Conservation (phyloP, 495 filamentous ascomycete genomes). For the Aspergillus steynii region DNA sequence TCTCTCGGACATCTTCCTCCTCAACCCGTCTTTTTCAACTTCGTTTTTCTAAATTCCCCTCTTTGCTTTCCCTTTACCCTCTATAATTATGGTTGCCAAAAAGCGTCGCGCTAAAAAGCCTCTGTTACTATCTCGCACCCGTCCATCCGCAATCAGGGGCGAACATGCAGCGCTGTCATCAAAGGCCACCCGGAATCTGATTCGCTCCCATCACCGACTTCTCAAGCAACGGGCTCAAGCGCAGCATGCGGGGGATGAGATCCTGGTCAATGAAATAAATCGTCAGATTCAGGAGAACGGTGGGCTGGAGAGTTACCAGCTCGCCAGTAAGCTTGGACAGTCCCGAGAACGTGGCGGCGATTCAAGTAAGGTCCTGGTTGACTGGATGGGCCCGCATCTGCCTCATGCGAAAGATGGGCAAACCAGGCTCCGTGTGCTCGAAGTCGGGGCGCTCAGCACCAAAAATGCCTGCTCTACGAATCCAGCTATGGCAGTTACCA, state of each 20-base stretch:
- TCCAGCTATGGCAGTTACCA: slow-evolving; percentile 66
- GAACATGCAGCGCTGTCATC: slow-evolving; percentile 68
- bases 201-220: slow-evolving; percentile 81
- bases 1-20: no score
- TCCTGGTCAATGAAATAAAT: slow-evolving; percentile 54
- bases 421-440: slow-evolving; percentile 64
- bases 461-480: slow-evolving; percentile 81
- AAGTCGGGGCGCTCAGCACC: slow-evolving; percentile 85
- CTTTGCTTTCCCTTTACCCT: no score
- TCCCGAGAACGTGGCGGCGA: slow-evolving; percentile 83
- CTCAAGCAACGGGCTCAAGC: slow-evolving; percentile 76
- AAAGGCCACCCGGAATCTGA: slow-evolving; percentile 75
- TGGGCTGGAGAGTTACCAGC: slow-evolving; percentile 82
- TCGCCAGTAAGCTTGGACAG: slow-evolving; percentile 87
- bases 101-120: slow-evolving; percentile 36
- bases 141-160: slow-evolving; percentile 58
- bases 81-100: slow-evolving; percentile 37
- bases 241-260: slow-evolving; percentile 58
- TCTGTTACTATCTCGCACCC: slow-evolving; percentile 64
- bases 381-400: slow-evolving; percentile 69
- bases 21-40: no score
- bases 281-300: slow-evolving; percentile 66
- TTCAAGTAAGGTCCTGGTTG: slow-evolving; percentile 79
- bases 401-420: slow-evolving; percentile 24
- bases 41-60: no score